These are phyloP conservation scores for Cetraspora pellucida DNA, from an alignment of 192 early-diverging fungal genomes.

Conservation along the genomic window DNA sequence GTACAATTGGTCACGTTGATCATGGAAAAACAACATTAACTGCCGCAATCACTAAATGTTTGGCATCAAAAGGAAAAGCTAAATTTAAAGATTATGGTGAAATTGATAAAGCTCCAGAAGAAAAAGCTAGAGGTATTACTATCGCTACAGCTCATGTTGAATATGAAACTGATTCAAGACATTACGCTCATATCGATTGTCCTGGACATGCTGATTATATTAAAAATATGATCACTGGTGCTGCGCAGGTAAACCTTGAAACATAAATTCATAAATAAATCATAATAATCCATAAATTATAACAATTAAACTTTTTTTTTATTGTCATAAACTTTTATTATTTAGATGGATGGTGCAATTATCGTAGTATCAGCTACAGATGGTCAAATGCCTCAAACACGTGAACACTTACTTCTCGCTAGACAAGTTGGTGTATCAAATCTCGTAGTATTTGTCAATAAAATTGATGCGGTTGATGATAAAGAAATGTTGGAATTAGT, in stretches of 20 bases:
- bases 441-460: conserved; percentile 98
- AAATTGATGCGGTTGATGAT: conserved; percentile 96
- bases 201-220: conserved; percentile 99
- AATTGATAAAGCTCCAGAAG: conserved; percentile 99
- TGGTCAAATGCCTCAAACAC: conserved; percentile 98
- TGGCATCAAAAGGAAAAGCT: conserved; percentile 76
- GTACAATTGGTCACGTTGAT: conserved; percentile 99
- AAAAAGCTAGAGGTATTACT: conserved; percentile 97
- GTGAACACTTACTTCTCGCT: conserved; percentile 96
- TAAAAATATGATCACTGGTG: conserved; percentile 99
- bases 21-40: conserved; percentile 99
- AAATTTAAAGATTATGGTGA: conserved; percentile 94
- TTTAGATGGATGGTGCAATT: conserved; percentile 93
- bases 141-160: conserved; percentile 97
- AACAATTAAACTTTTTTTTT: neutral
- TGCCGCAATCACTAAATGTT: conserved; percentile 97
- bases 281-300: too few species aligned
- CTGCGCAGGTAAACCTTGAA: conserved; percentile 71
- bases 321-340: neutral
- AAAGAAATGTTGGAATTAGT: conserved; percentile 97
- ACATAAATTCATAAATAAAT: neutral
- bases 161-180: conserved; percentile 87
- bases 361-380: conserved; percentile 98
- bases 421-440: conserved; percentile 92
- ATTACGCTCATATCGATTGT: conserved; percentile 97